phyloP scores from a whole-genome alignment of 768 basidiomycete genomes.

The Kwoniella heveanensis region DNA sequence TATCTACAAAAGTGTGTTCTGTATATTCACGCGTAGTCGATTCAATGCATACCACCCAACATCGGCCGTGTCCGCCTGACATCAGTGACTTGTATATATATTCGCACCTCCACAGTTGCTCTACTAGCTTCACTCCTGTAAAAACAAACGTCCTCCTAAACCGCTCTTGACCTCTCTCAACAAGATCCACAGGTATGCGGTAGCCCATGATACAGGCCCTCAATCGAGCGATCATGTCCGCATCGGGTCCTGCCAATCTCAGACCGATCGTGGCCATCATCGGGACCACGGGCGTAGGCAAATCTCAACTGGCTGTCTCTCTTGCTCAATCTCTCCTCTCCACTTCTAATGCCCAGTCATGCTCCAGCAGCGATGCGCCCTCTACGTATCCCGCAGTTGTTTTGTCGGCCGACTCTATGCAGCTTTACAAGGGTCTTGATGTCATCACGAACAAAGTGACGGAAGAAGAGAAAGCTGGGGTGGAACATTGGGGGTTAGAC shows the following conservation, averaged over 20 bases:
- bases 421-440: constrained; percentile 87
- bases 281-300: constrained; percentile 93
- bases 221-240: constrained; percentile 11
- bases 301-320: constrained; percentile 86
- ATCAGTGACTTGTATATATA: too few species aligned
- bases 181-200: too few species aligned
- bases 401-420: constrained; percentile 98
- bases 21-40: background rate
- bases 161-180: too few species aligned
- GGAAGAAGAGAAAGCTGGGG: constrained; percentile 69
- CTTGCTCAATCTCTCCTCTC: constrained; percentile 74
- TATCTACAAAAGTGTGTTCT: background rate
- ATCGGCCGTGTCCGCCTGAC: background rate
- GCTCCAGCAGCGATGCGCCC: too few species aligned
- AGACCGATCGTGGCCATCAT: constrained; percentile 73
- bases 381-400: constrained; percentile 55
- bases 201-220: constrained; percentile 9
- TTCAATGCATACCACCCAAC: too few species aligned
- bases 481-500: constrained; percentile 87
- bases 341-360: constrained; percentile 37
- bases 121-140: too few species aligned
- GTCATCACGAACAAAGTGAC: constrained; percentile 93
- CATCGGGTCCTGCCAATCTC: background rate
- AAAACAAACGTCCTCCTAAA: too few species aligned
- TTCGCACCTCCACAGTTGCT: too few species aligned